phyloP scores from a whole-genome alignment of 805 yeast genomes.

The Tetrapisispora taiwanensis region DNA sequence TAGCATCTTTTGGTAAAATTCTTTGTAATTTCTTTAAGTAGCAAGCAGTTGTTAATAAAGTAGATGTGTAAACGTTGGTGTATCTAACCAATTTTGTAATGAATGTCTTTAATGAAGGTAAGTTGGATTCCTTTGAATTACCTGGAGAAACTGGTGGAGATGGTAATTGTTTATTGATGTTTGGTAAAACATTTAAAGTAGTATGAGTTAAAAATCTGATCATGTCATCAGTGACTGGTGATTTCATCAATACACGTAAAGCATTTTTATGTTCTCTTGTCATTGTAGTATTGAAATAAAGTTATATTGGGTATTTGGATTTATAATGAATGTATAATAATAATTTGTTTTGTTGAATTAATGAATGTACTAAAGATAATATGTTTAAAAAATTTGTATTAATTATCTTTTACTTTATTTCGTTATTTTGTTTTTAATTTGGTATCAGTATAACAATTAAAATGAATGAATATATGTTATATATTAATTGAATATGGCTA shows the following conservation, averaged over 20 bases:
- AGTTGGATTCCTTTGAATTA: slow-evolving; percentile 7
- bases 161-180: slow-evolving; percentile 25
- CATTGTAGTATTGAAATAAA: background rate
- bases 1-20: slow-evolving; percentile 59
- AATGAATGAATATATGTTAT: background rate
- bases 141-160: slow-evolving; percentile 29
- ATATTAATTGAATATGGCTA: background rate
- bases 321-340: background rate
- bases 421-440: background rate
- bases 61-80: slow-evolving; percentile 74
- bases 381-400: background rate
- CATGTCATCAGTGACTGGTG: slow-evolving; percentile 70
- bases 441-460: too few relatives aligned
- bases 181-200: slow-evolving; percentile 58
- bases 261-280: slow-evolving; percentile 39
- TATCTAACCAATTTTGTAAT: slow-evolving; percentile 61
- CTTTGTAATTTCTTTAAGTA: slow-evolving; percentile 52
- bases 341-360: too few relatives aligned
- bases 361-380: too few relatives aligned
- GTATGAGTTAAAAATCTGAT: slow-evolving; percentile 56
- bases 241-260: slow-evolving; percentile 44
- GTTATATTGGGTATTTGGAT: background rate
- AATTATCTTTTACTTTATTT: background rate
- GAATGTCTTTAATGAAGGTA: slow-evolving; percentile 66
- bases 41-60: slow-evolving; percentile 61